These are phyloP conservation scores for Rubroshorea leprosula DNA, from an alignment of 345 rosid species.

Conservation along the genomic window DNA sequence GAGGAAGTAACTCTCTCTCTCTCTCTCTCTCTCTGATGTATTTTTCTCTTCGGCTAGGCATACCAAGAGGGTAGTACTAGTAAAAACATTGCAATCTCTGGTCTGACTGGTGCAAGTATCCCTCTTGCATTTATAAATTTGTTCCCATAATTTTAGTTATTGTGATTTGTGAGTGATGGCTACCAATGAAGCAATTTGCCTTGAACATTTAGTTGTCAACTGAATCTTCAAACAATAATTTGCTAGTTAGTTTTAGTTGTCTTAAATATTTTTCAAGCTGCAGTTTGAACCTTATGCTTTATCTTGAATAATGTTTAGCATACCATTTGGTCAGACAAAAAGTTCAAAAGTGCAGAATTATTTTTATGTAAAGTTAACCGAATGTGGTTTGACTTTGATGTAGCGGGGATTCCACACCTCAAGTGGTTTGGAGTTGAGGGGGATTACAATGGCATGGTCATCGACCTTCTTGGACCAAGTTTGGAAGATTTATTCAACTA, in stretches of 20 bases:
- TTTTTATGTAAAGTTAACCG: neutral
- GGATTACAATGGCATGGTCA: conserved; percentile 78
- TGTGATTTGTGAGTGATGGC: too few relatives aligned
- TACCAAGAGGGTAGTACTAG: neutral
- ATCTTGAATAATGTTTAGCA: neutral
- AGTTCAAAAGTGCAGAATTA: neutral
- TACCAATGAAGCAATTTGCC: neutral
- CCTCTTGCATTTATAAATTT: neutral
- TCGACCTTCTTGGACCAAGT: conserved; percentile 89
- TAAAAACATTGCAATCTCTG: neutral
- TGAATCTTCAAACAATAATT: neutral
- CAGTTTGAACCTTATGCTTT: neutral
- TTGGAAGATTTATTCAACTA: conserved; percentile 83
- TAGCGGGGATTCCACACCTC: conserved; percentile 81
- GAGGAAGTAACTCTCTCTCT: conserved; percentile 65
- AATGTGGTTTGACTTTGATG: conserved; percentile 16
- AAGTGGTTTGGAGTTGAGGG: conserved; percentile 86
- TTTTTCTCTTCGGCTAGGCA: neutral
- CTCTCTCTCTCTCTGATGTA: neutral
- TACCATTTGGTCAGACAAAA: neutral
- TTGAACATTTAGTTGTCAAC: neutral
- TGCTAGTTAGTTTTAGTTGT: too few relatives aligned
- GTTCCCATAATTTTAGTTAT: too few relatives aligned
- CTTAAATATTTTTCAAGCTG: too few relatives aligned
- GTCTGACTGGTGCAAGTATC: neutral